Conservation (phyloP, 768 basidiomycete species). For the Sutorius australiensis region DNA sequence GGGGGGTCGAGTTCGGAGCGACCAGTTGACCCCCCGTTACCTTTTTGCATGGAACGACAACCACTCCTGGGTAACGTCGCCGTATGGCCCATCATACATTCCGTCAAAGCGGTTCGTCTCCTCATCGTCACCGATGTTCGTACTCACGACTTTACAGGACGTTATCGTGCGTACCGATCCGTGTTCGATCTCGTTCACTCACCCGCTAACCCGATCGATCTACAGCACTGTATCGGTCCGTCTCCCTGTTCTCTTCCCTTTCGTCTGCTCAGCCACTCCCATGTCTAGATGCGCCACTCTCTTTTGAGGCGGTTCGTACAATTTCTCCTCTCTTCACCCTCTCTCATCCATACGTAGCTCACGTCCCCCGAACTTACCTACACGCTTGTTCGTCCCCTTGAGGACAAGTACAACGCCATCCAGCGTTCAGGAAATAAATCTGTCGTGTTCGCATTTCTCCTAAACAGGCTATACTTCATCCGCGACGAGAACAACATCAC, state of each 20-base stretch:
- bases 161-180: conserved; percentile 42
- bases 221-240: conserved; percentile 67
- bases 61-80: conserved; percentile 50
- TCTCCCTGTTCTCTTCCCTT: conserved; percentile 1
- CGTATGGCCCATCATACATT: conserved; percentile 80
- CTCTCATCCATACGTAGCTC: conserved; percentile 44
- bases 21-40: no score
- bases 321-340: background rate
- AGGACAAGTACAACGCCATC: conserved; percentile 77
- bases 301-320: conserved; percentile 74
- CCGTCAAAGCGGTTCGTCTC: conserved; percentile 55
- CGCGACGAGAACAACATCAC: conserved; percentile 67
- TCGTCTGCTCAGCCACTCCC: background rate
- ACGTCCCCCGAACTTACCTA: conserved; percentile 87
- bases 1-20: background rate
- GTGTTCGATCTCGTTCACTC: no score
- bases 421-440: conserved; percentile 76
- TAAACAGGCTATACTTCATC: conserved; percentile 83
- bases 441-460: conserved; percentile 81
- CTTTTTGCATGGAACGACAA: conserved; percentile 30
- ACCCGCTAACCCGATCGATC: background rate
- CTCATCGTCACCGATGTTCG: conserved; percentile 4
- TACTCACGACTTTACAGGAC: conserved; percentile 43
- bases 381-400: conserved; percentile 81
- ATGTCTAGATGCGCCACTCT: conserved; percentile 72